Conservation (phyloP, 148 eudicot species). For the Gaultheria prostrata region DNA sequence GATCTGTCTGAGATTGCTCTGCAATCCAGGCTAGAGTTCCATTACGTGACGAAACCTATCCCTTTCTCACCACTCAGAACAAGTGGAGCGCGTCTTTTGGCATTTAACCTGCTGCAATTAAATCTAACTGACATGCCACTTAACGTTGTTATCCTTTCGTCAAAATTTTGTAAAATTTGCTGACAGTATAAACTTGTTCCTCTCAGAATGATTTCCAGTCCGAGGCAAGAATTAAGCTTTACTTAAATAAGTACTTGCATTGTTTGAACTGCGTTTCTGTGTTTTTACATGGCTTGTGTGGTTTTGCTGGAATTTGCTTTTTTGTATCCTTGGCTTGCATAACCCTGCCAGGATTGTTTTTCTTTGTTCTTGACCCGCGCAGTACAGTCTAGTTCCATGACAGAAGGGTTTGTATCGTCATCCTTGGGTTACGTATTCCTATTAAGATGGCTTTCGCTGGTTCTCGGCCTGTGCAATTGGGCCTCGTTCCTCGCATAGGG, state of each 20-base stretch:
- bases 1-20: background rate
- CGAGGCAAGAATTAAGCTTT: background rate
- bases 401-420: background rate
- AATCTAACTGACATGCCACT: background rate
- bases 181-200: background rate
- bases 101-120: background rate
- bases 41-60: background rate
- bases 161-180: background rate
- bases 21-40: background rate
- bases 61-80: background rate
- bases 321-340: background rate
- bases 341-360: background rate
- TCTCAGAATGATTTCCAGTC: background rate
- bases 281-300: background rate
- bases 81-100: background rate
- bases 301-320: background rate
- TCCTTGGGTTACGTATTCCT: background rate
- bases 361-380: background rate
- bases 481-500: background rate
- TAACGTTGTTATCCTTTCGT: background rate
- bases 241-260: background rate
- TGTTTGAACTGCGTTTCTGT: background rate
- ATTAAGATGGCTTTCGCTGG: background rate
- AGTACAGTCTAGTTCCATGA: background rate
- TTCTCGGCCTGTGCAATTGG: background rate